phyloP scores from a whole-genome alignment of 1,139 yeast species.

The Candida sanyaensis region DNA sequence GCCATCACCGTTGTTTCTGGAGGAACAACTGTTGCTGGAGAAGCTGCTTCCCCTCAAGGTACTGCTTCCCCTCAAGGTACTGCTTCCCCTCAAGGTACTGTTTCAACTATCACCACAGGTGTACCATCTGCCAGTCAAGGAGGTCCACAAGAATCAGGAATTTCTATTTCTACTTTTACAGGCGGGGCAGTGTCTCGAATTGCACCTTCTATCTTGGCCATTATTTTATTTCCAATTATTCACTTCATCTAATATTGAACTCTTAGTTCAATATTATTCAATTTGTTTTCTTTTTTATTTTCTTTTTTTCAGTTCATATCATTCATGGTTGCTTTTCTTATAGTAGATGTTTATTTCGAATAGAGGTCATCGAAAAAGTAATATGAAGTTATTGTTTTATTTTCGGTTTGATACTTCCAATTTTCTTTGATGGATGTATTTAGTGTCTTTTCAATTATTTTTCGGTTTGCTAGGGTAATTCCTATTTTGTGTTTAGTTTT shows the following conservation, averaged over 20 bases:
- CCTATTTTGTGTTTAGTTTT: background rate
- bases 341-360: background rate
- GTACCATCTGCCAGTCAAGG: constrained; percentile 29
- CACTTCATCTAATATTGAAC: constrained; percentile 18
- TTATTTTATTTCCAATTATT: constrained; percentile 28
- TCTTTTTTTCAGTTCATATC: background rate
- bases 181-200: constrained; percentile 23
- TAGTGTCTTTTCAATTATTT: background rate
- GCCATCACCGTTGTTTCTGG: background rate
- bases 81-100: background rate
- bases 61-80: background rate
- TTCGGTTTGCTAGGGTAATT: background rate
- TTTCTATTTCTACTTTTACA: constrained; percentile 27
- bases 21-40: background rate
- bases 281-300: too few species aligned
- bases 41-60: background rate
- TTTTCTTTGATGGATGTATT: background rate
- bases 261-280: background rate
- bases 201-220: constrained; percentile 27
- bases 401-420: background rate
- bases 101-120: constrained; percentile 3
- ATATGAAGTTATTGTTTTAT: background rate
- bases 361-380: background rate
- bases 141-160: constrained; percentile 6
- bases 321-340: background rate